Percentiles rank a stretch among this genome's conserved stretches.
Conservation (phyloP, 345 rosid genomes). For the Carallia brachiata region DNA sequence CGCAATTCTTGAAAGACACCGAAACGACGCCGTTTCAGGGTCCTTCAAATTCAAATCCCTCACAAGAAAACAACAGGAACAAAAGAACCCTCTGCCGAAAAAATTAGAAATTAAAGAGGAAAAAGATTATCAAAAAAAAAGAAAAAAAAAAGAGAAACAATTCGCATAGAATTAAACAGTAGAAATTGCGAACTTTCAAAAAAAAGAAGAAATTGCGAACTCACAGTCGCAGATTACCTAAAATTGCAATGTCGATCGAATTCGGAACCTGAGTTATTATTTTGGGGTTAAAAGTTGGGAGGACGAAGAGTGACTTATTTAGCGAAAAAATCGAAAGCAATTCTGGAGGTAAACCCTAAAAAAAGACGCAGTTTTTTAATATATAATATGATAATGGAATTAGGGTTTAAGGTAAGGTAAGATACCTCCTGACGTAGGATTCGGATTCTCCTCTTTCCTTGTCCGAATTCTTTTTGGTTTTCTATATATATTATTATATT, state of each 20-base stretch:
- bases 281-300: too few relatives aligned
- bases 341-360: neutral
- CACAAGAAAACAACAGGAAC: neutral
- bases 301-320: too few relatives aligned
- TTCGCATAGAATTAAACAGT: neutral
- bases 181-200: neutral
- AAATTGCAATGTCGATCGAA: neutral
- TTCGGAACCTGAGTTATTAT: neutral
- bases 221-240: neutral
- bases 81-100: neutral
- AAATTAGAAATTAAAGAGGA: neutral
- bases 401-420: slow-evolving; percentile 1
- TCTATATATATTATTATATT: too few relatives aligned
- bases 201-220: neutral
- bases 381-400: neutral
- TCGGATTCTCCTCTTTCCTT: neutral
- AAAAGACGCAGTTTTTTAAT: neutral
- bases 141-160: neutral
- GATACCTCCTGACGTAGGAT: neutral
- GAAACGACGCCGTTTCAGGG: too few relatives aligned
- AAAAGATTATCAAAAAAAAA: neutral
- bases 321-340: neutral
- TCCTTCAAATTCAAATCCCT: too few relatives aligned
- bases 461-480: too few relatives aligned
- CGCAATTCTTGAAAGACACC: too few relatives aligned